Conservation (phyloP, 2,329 filamentous ascomycete genomes). For the Coniochaeta sp. region DNA sequence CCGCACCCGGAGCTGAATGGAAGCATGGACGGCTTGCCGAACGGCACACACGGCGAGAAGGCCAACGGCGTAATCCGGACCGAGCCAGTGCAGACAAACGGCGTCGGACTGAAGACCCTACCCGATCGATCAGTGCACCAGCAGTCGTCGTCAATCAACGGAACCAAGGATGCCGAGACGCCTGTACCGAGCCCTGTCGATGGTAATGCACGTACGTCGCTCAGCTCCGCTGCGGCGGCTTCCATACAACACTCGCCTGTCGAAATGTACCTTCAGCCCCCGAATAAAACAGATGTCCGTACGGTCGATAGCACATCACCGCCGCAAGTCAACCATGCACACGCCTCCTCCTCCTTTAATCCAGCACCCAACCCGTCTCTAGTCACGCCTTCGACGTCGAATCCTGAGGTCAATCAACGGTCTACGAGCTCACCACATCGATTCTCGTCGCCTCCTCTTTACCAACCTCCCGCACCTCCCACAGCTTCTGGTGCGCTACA, state of each 20-base stretch:
- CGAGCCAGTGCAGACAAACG: constrained; percentile 7
- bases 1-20: constrained; percentile 35
- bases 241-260: constrained; percentile 22
- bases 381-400: constrained; percentile 11
- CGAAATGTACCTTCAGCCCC: constrained; percentile 23
- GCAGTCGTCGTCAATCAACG: constrained; percentile 8
- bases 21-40: constrained; percentile 52
- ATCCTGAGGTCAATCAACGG: constrained; percentile 13
- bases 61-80: constrained; percentile 27
- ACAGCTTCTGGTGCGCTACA: constrained; percentile 38
- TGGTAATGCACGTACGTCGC: constrained; percentile 22
- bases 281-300: constrained; percentile 14
- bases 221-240: constrained; percentile 20
- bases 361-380: constrained; percentile 6
- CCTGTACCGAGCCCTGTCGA: constrained; percentile 22
- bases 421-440: constrained; percentile 36
- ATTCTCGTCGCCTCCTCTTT: constrained; percentile 58
- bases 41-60: constrained; percentile 38
- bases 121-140: constrained; percentile 15
- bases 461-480: constrained; percentile 32
- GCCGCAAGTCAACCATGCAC: constrained; percentile 8
- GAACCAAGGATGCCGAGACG: constrained; percentile 8
- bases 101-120: constrained; percentile 13
- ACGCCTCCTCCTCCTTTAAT: constrained; percentile 1
- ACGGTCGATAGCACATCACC: constrained; percentile 17